Evolutionary conservation across 2,329 filamentous ascomycete genomes (phyloP).

Genomic region (Davidsoniella neocaledoniae): DNA sequence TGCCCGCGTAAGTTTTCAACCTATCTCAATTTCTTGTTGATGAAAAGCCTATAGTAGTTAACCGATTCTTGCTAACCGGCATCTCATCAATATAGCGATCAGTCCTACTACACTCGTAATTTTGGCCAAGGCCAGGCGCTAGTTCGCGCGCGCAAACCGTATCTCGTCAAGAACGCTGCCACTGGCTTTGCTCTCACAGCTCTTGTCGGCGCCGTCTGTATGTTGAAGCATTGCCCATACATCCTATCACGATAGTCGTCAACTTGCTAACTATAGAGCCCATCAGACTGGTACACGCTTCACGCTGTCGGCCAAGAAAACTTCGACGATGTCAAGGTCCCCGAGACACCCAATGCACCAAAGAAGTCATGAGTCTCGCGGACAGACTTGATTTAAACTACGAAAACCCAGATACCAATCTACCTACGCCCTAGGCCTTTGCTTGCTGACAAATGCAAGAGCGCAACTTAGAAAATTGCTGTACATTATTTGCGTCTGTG

Average conservation of each 20-base stretch:
- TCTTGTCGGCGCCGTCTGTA: constrained; percentile 78
- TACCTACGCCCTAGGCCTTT: neutral
- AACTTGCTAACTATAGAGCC: neutral
- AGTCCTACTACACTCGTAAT: constrained; percentile 68
- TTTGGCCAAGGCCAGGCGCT: constrained; percentile 77
- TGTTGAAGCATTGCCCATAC: constrained; percentile 21
- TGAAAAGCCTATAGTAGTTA: neutral
- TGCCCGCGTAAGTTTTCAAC: constrained; percentile 10
- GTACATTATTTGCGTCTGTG: neutral
- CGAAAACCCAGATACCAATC: neutral
- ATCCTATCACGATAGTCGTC: neutral
- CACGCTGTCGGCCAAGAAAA: constrained; percentile 85
- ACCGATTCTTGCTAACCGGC: neutral
- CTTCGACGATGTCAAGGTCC: constrained; percentile 88
- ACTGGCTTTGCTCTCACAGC: constrained; percentile 60
- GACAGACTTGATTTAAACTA: neutral
- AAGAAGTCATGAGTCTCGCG: constrained; percentile 15
- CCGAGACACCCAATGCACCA: constrained; percentile 40
- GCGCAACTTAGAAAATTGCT: neutral
- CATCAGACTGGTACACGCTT: constrained; percentile 45
- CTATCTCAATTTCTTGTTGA: neutral
- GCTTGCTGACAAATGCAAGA: neutral
- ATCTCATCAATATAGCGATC: neutral
- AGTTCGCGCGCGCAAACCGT: constrained; percentile 80
- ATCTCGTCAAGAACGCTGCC: constrained; percentile 74